Conservation (phyloP, 139 green algal genomes). For the Desmodesmus armatus region DNA sequence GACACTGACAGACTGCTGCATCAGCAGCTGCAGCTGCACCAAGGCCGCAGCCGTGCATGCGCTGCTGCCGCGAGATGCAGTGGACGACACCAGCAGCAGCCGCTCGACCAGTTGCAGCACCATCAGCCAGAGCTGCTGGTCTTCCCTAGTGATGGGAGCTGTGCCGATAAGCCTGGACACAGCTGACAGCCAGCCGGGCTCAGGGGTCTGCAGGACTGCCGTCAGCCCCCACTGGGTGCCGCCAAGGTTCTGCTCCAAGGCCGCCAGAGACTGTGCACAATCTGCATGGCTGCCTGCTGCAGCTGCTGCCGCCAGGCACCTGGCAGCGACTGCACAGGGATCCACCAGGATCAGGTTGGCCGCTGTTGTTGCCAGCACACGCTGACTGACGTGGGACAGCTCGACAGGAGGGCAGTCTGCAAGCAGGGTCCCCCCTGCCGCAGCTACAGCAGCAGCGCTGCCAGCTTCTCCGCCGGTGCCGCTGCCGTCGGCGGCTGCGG, state of each 20-base stretch:
- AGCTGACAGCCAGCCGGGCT: constrained; percentile 14
- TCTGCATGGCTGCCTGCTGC: constrained; percentile 36
- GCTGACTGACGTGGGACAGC: constrained; percentile 3
- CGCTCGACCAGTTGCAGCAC: constrained; percentile 58
- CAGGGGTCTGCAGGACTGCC: constrained; percentile 13
- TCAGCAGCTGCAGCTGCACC: constrained; percentile 48
- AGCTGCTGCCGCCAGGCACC: constrained; percentile 16
- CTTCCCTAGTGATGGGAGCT: constrained; percentile 54
- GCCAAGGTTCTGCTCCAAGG: constrained; percentile 36
- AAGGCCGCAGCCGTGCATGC: background rate
- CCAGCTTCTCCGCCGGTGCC: no score
- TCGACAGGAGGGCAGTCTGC: constrained; percentile 17
- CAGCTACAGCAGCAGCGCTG: no score
- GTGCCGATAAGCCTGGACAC: constrained; percentile 57
- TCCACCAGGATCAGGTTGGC: constrained; percentile 18
- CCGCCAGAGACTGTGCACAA: constrained; percentile 39
- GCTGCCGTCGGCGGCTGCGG: no score
- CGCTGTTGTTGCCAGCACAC: constrained; percentile 23
- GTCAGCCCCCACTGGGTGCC: constrained; percentile 34
- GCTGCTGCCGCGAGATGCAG: background rate
- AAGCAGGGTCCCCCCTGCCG: constrained; percentile 8
- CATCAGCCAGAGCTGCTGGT: constrained; percentile 59
- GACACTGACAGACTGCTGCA: constrained; percentile 30
- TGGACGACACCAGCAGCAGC: background rate
- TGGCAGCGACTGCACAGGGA: background rate